A percentile compares a stretch with the other conserved stretches of the same genome.
phyloP scores from a whole-genome alignment of 2,329 filamentous ascomycete species.

The Alternaria longipes region DNA sequence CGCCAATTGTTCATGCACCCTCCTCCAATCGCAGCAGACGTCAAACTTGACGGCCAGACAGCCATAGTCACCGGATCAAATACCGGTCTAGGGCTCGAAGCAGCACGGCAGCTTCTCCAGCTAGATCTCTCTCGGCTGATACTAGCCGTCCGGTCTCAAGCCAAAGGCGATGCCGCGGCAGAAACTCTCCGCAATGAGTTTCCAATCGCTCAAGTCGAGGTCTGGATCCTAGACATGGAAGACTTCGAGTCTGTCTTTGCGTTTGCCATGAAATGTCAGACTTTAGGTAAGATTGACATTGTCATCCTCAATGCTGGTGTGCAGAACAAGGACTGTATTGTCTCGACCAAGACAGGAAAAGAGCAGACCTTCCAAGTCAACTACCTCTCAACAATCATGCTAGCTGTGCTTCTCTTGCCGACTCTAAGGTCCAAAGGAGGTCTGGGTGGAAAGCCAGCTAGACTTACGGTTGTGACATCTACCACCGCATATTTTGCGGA shows the following conservation, averaged over 20 bases:
- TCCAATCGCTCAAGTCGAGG: slow-evolving; percentile 28
- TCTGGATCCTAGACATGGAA: slow-evolving; percentile 41
- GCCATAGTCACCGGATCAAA: slow-evolving; percentile 54
- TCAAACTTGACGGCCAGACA: slow-evolving; percentile 41
- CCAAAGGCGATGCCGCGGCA: slow-evolving; percentile 40
- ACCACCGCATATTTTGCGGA: slow-evolving; percentile 8
- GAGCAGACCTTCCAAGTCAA: slow-evolving; percentile 63
- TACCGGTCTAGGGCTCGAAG: slow-evolving; percentile 40
- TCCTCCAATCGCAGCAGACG: slow-evolving; percentile 3
- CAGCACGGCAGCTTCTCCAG: slow-evolving; percentile 32
- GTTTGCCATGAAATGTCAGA: slow-evolving; percentile 27
- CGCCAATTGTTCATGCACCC: slow-evolving; percentile 11
- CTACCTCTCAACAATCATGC: slow-evolving; percentile 62
- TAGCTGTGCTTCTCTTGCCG: slow-evolving; percentile 60
- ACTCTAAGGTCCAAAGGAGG: slow-evolving; percentile 26
- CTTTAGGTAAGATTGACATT: slow-evolving; percentile 27
- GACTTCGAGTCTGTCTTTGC: slow-evolving; percentile 32
- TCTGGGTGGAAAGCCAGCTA: slow-evolving; percentile 5
- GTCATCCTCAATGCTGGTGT: slow-evolving; percentile 52
- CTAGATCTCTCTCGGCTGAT: slow-evolving; percentile 33
- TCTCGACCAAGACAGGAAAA: slow-evolving; percentile 30
- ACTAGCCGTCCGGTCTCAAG: slow-evolving; percentile 38
- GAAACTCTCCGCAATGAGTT: slow-evolving; percentile 24
- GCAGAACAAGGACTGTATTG: slow-evolving; percentile 2
- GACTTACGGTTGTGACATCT: slow-evolving; percentile 8